Base-by-base conservation (phyloP, 75 land plant species). In the Cunninghamia lanceolata region DNA sequence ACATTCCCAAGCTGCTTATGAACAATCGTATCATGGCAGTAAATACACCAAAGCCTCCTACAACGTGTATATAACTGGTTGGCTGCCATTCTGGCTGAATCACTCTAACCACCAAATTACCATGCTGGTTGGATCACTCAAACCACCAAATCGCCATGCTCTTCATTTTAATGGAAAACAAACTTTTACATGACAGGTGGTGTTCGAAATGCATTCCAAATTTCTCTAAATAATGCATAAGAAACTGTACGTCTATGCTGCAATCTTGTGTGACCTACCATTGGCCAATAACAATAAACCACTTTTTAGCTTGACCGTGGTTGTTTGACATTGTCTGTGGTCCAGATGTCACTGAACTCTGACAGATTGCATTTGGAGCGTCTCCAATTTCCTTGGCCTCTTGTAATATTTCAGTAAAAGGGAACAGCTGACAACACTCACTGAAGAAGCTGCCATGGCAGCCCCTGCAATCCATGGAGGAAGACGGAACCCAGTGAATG, bases 391-490 rank as follows among this genome's bases (percentile, higher is more conserved):
- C 86, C 87, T 90, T n/a, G 98, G 98, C 86, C 93, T 94, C 86
- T 88, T 93, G 82, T 98, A 98, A 84, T 87, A 88, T 86, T 94
- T 94, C 82, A 98, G 87, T 68, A 95, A 88, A 5, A 98, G 94
- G 45, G 99, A 98, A 34, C 95, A 96, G 83, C 98, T 95, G 6
- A 98, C 98, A 30, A 98, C n/a, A n/a, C n/a, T n/a, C n/a, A n/a
- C n/a, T n/a, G n/a, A n/a, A n/a, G n/a, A n/a, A n/a, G n/a, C n/a
- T n/a, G n/a, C n/a, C n/a, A n/a, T n/a, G n/a, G n/a, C n/a, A n/a
- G n/a, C n/a, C n/a, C n/a, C n/a, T n/a, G n/a, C n/a, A n/a, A n/a
- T n/a, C n/a, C n/a, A n/a, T n/a, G n/a, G n/a, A n/a, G n/a, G n/a
- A n/a, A n/a, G n/a, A n/a, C n/a, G n/a, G n/a, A n/a, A n/a, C n/a